Base-by-base conservation (phyloP, 164 flowering plant genomes). In the Chloranthus sessilifolius region DNA sequence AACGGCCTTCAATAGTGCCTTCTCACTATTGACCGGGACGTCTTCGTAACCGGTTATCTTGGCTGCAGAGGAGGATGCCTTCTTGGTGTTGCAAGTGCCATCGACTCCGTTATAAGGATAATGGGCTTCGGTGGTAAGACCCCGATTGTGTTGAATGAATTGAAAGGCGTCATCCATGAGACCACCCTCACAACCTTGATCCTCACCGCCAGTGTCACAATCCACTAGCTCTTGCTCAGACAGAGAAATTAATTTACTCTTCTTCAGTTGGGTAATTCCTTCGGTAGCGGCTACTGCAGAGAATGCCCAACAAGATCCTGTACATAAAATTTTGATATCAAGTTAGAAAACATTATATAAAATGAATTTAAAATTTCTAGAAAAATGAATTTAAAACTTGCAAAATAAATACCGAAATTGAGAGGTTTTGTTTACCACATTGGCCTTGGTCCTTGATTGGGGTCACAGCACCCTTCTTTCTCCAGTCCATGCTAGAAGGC, bases 251-350 rank as follows among this genome's bases (percentile, higher is more conserved):
- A 61, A 26, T 3, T 53, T 61, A 10, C 63, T 56, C 1, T 51
- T 47, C 12, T 19, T 61, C 21, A 66, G 17, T 15, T 61, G 25
- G 15, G 42, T 52, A 14, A 62, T 62, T 4, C 71, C 71, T 43
- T 66, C 66, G 50, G 49, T 46, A n/a, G 66, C 66, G 14, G 66
- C 71, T 3, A 62, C 63, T 1, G 52, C 71, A 2, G 71, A 61
- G 46, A 62, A 66, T 0, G 70, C 66, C 70, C 66, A 66, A 36
- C 66, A 61, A 26, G 59, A 34, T 17, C 70, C 66, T 66, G 42
- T 34, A 9, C 37, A 12, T 15, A 34, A 34, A 34, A 9, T 11
- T 12, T 34, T 34, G n/a, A 11, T 3, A 15, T 11, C n/a, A 12
- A 11, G 4, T 11, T 34, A 34, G 0, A 12, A 11, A 11, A 34